Evolutionary conservation across 2,329 filamentous ascomycete genomes (phyloP), one percentile per base, ranked within the genome.

Genomic region (Sphaerostilbella broomeana): DNA sequence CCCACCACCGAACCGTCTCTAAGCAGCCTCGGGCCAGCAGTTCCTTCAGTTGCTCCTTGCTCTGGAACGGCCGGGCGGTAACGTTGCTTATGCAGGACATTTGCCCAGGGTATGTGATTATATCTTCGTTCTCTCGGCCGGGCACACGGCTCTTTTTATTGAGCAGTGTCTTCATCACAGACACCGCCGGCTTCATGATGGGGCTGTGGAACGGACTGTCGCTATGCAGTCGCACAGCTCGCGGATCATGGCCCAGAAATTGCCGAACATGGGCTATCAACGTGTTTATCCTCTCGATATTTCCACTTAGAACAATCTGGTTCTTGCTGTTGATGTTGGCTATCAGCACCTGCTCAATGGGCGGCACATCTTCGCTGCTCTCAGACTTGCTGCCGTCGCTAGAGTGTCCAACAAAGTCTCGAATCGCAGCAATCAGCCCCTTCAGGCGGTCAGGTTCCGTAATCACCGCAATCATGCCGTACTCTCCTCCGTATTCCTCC

Each of bases 321-420:
- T 95, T 95, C 67, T 88, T 92, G 60, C 82, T 86, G 66, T 97
- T 97, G 64, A 94, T 80, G 62, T 97, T 95, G 44, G 88, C 90
- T 51, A 97, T 88, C 50, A 84, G 70, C 35, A 95, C 89, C 61
- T 94, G 85, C 56, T 92, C 77, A 39, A 94, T 87, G 4, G 86
- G 78, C 13, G 85, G 83, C 20, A 80, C 64, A 49, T 84, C 74
- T 48, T 79, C 70, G 44, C 73, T 74, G 50, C 76, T 80, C 57
- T 88, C 83, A 38, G 75, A 73, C 55, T 82, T 83, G 43, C 75
- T 69, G 19, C 79, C 80, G n/a, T 75, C 69, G 45, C 72, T 72
- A 34, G 73, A 73, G 49, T 84, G 77, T 12, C 80, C 82, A 12
- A 94, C 74, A 51, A 95, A 94, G 47, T 85, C 82, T 56, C 82